Base-by-base conservation (phyloP, 2,329 filamentous ascomycete genomes). In the Fusarium nurragi region DNA sequence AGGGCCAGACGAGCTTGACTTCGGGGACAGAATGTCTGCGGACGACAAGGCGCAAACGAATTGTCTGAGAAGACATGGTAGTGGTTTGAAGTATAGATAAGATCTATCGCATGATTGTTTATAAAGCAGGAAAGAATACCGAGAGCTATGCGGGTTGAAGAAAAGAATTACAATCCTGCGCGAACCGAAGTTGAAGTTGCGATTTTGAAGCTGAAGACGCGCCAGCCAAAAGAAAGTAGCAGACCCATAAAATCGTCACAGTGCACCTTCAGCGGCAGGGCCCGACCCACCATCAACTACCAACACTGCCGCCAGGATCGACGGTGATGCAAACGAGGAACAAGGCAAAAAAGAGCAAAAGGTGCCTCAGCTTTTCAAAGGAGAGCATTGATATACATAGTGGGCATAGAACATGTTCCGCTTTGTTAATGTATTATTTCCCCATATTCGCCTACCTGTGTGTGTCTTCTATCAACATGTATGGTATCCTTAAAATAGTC, bases 31-130 rank as follows among this genome's bases (percentile, higher is more conserved):
- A 86, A 77, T 94, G 87, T 55, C 93, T 89, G 64, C 88, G 86
- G 51, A 96, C 86, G 32, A 86, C 82, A 44, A 96, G 80, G 66
- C 90, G 89, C 60, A 96, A 84, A 72, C 93, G 91, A 83, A 95
- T 76, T 47, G 73, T 71, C 52, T 72, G 71, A 37, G 70, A 63
- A 30, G 74, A 65, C 77, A 77, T 78, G 41, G 16, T 61, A 38
- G 26, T 28, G 26, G 18, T 26, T 21, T 21, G 26, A 5, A 34
- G 22, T 52, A 18, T 21, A 14, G 3, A 41, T 3, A 21, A 16
- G 23, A 64, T 71, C 34, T 5, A 49, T 59, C 36, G 60, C 71
- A 73, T 73, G 21, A 3, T 47, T 50, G 32, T 38, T 16, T 18
- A 40, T 19, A 14, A 13, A 50, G 11, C 7, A 7, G 4, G 5